Conservation (phyloP, 2,329 filamentous ascomycete species). For the Fusarium nelsonii region DNA sequence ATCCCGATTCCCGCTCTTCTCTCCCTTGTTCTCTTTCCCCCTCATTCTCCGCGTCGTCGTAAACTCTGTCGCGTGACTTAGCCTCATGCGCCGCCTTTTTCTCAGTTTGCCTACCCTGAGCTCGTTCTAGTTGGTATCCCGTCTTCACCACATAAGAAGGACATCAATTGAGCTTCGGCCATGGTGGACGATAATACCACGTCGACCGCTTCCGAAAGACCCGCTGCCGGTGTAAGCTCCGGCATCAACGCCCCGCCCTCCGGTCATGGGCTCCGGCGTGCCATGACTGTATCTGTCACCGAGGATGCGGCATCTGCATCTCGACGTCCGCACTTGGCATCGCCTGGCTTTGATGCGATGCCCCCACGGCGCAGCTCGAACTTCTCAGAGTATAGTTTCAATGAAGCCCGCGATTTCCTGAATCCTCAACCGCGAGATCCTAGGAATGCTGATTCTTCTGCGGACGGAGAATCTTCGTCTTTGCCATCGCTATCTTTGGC, state of each 20-base stretch:
- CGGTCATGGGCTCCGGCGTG: slow-evolving; percentile 57
- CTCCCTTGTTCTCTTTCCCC: slow-evolving; percentile 7
- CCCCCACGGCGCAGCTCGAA: slow-evolving; percentile 77
- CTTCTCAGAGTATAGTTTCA: slow-evolving; percentile 80
- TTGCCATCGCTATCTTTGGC: slow-evolving; percentile 86
- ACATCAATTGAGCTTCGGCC: slow-evolving; percentile 19
- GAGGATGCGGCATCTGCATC: slow-evolving; percentile 31
- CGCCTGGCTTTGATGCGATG: slow-evolving; percentile 46
- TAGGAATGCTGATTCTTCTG: slow-evolving; percentile 49
- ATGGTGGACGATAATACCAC: slow-evolving; percentile 40
- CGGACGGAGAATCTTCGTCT: slow-evolving; percentile 68
- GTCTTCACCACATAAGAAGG: slow-evolving; percentile 2
- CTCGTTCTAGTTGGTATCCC: slow-evolving; percentile 5
- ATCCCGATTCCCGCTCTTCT: slow-evolving; percentile 1
- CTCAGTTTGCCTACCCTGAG: background rate
- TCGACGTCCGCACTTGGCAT: slow-evolving; percentile 29
- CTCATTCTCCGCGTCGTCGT: slow-evolving; percentile 3
- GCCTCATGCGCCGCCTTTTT: slow-evolving; percentile 17
- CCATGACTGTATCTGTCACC: slow-evolving; percentile 55
- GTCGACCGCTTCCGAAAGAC: slow-evolving; percentile 37
- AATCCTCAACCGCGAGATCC: slow-evolving; percentile 59
- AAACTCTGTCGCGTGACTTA: slow-evolving; percentile 39
- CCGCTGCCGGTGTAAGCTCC: slow-evolving; percentile 48
- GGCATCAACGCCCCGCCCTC: slow-evolving; percentile 43
- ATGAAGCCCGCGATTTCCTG: slow-evolving; percentile 77